Conservation (phyloP, 2,329 filamentous ascomycete species). For the Paramyrothecium sp. region DNA sequence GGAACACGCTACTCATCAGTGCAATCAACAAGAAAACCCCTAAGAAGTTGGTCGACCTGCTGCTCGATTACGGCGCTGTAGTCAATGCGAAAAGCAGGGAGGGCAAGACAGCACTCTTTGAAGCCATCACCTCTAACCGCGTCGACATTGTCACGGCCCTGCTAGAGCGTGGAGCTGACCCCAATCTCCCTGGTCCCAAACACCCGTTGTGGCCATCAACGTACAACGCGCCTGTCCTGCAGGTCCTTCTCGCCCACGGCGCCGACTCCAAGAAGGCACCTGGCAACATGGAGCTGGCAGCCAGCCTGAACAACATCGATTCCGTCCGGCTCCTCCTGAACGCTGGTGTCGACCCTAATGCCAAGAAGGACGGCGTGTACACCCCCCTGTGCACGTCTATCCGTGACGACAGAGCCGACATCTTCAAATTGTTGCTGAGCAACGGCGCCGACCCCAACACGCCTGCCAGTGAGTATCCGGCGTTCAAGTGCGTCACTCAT, state of each 20-base stretch:
- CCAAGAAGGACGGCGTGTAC: conserved; percentile 64
- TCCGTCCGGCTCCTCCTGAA: conserved; percentile 56
- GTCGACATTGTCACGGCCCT: conserved; percentile 52
- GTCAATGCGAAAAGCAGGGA: conserved; percentile 58
- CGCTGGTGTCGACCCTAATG: conserved; percentile 59
- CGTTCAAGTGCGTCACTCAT: conserved; percentile 68
- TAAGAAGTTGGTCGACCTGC: conserved; percentile 52
- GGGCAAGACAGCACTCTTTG: conserved; percentile 63
- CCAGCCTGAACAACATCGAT: conserved; percentile 63
- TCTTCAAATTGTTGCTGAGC: conserved; percentile 57
- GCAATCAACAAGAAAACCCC: conserved; percentile 59
- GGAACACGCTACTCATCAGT: conserved; percentile 60
- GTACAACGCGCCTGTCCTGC: conserved; percentile 56
- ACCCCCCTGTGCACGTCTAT: conserved; percentile 68
- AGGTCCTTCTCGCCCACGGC: conserved; percentile 56
- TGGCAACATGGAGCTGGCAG: conserved; percentile 63
- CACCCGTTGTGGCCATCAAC: conserved; percentile 67
- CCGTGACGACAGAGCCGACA: conserved; percentile 62
- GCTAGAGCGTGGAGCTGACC: conserved; percentile 58
- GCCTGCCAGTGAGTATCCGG: conserved; percentile 61
- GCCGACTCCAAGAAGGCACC: conserved; percentile 60
- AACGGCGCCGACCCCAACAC: conserved; percentile 63
- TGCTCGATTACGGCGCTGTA: conserved; percentile 59
- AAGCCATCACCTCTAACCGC: conserved; percentile 56
- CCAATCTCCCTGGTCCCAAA: conserved; percentile 68